Evolutionary conservation across 306 rosid species (phyloP).

Genomic region (Corylus heterophylla): DNA sequence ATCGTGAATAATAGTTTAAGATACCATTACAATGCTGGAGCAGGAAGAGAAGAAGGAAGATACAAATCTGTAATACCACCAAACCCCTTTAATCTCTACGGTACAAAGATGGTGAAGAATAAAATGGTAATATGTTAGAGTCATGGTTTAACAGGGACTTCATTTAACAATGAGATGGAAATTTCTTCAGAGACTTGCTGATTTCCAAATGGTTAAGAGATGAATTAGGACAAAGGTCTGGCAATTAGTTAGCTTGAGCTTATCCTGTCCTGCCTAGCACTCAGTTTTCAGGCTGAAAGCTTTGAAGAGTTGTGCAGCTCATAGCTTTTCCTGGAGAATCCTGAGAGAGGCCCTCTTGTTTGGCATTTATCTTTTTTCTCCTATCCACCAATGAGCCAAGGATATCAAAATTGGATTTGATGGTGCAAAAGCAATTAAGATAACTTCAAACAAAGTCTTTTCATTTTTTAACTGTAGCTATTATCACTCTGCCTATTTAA

Average conservation of each 20-base stretch:
- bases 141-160: background rate
- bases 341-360: background rate
- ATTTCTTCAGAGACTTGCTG: background rate
- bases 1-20: too few relatives aligned
- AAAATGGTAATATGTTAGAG: background rate
- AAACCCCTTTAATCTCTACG: background rate
- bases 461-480: too few relatives aligned
- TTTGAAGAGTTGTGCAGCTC: background rate
- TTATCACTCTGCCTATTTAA: too few relatives aligned
- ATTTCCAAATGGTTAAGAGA: too few relatives aligned
- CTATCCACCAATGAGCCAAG: background rate
- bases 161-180: background rate
- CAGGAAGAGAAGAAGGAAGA: background rate
- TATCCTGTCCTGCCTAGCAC: too few relatives aligned
- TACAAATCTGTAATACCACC: background rate
- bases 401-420: background rate
- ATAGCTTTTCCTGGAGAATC: background rate
- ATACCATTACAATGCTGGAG: background rate
- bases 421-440: background rate
- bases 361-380: background rate
- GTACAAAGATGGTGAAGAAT: background rate
- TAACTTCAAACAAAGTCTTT: background rate
- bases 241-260: too few relatives aligned
- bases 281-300: too few relatives aligned
- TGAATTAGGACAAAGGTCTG: too few relatives aligned